Conservation (phyloP, 2,329 filamentous ascomycete genomes). For the Aspergillus brasiliensis region DNA sequence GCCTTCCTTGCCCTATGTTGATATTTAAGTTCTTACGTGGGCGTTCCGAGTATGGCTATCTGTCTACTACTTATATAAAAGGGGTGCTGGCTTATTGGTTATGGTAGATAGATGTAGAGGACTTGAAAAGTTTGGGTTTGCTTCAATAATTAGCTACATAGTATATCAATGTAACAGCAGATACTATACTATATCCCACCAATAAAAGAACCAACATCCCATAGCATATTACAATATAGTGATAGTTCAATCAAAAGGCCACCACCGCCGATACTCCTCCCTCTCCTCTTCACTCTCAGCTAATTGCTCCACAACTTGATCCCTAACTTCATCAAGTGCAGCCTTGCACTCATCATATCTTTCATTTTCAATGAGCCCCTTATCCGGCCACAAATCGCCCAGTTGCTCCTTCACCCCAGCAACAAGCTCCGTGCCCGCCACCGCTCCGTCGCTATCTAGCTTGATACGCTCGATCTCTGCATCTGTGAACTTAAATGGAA, state of each 20-base stretch:
- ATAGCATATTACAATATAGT: too few relatives aligned
- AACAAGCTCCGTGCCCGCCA: slow-evolving; percentile 30
- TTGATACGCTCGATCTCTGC: slow-evolving; percentile 28
- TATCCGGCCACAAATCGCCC: slow-evolving; percentile 32
- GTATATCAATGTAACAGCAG: background rate
- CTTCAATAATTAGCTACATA: too few relatives aligned
- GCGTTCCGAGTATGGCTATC: background rate
- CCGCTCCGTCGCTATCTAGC: slow-evolving; percentile 27
- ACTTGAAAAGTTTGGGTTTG: too few relatives aligned
- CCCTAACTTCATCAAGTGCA: slow-evolving; percentile 27
- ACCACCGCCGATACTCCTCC: slow-evolving; percentile 28
- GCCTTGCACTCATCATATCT: slow-evolving; percentile 32
- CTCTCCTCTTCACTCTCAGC: slow-evolving; percentile 30
- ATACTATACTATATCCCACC: too few relatives aligned
- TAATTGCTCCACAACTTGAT: slow-evolving; percentile 29
- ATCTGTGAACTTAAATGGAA: slow-evolving; percentile 30
- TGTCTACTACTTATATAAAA: background rate
- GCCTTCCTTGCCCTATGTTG: too few relatives aligned
- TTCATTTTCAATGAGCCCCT: slow-evolving; percentile 31
- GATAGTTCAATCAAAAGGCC: slow-evolving; percentile 34
- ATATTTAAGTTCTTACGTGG: background rate
- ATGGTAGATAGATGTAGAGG: too few relatives aligned
- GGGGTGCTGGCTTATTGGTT: background rate
- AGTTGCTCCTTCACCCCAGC: slow-evolving; percentile 27
- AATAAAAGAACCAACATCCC: too few relatives aligned